Conservation (phyloP, 148 eudicot genomes). For the Cornus suecica region DNA sequence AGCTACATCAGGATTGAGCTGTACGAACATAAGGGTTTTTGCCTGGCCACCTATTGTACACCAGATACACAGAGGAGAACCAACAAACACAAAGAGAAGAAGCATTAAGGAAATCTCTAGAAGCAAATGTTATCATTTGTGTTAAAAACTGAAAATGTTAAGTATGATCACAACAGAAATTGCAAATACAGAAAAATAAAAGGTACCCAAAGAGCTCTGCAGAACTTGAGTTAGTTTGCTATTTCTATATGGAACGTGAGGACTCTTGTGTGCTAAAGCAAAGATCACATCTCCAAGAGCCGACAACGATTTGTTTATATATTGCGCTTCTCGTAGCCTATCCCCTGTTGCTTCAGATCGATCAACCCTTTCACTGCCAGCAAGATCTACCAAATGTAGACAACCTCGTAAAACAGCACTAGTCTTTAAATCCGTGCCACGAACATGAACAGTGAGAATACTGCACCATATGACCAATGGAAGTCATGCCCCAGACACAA, state of each 20-base stretch:
- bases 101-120: neutral
- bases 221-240: slow-evolving; percentile 98
- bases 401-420: slow-evolving; percentile 80
- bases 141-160: neutral
- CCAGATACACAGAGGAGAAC: neutral
- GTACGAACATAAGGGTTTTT: slow-evolving; percentile 97
- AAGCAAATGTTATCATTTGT: neutral
- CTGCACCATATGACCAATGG: slow-evolving; percentile 37
- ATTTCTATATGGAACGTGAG: slow-evolving; percentile 93
- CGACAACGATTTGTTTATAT: slow-evolving; percentile 91
- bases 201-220: slow-evolving; percentile 85
- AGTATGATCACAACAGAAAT: neutral
- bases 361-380: slow-evolving; percentile 98
- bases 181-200: neutral
- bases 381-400: slow-evolving; percentile 95
- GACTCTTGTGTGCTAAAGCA: slow-evolving; percentile 79
- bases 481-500: slow-evolving; percentile 8
- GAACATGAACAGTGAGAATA: slow-evolving; percentile 91
- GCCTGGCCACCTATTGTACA: slow-evolving; percentile 85
- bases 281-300: slow-evolving; percentile 95
- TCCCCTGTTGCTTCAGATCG: slow-evolving; percentile 96
- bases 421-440: slow-evolving; percentile 78
- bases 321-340: slow-evolving; percentile 88
- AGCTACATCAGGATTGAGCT: slow-evolving; percentile 92
- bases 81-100: neutral